phyloP scores from a whole-genome alignment of 257 asterid genomes.

The Nicotiana obtusifolia region DNA sequence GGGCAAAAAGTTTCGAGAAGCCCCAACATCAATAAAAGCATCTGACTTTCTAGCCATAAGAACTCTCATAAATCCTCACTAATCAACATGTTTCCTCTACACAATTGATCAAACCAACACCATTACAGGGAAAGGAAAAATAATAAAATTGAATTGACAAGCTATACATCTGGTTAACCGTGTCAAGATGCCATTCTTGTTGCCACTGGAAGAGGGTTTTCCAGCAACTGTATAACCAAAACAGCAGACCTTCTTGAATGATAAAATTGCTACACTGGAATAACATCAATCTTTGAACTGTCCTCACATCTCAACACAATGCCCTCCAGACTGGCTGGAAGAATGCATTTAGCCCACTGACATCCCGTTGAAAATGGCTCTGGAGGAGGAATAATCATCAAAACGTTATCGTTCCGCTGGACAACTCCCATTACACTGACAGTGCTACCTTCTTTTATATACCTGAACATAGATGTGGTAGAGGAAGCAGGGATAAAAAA shows the following conservation, averaged over 20 bases:
- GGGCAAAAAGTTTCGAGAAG: neutral
- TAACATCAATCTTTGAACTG: constrained; percentile 38
- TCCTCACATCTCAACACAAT: constrained; percentile 45
- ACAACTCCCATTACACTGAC: constrained; percentile 87
- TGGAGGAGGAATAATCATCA: constrained; percentile 71
- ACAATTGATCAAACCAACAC: neutral
- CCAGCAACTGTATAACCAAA: neutral
- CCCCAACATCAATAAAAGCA: neutral
- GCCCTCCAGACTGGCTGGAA: constrained; percentile 74
- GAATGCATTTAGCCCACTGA: constrained; percentile 67
- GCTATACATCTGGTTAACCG: neutral
- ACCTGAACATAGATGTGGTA: constrained; percentile 31
- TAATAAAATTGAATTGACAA: neutral
- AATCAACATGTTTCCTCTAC: neutral
- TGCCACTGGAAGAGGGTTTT: neutral
- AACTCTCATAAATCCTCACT: neutral
- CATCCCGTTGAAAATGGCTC: constrained; percentile 70
- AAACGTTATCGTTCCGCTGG: constrained; percentile 68
- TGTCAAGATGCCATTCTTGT: neutral
- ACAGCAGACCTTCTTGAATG: neutral
- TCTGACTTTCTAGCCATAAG: neutral
- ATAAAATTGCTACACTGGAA: constrained; percentile 40
- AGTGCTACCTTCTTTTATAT: constrained; percentile 79
- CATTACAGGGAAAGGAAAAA: neutral
- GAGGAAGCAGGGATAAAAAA: neutral